Percentiles rank a stretch among this genome's conserved stretches.
Evolutionary conservation across 208 protist genomes (phyloP).

Genomic region (Trypanosoma boissoni): DNA sequence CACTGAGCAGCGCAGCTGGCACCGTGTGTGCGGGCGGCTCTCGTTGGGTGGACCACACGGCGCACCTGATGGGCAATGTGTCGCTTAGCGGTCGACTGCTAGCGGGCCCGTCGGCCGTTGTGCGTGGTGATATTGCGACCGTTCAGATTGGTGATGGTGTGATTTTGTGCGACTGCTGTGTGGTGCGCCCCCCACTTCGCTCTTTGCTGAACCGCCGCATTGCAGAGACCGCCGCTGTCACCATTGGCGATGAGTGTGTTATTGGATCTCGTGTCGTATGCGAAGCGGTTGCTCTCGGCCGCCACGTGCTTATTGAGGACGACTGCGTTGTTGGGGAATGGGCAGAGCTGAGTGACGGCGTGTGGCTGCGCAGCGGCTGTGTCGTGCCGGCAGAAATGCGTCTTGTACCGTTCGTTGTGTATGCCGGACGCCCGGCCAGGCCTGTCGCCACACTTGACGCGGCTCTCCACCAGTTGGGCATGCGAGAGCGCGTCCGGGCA

Average conservation of each 20-base stretch:
- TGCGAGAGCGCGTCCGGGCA: constrained; percentile 40
- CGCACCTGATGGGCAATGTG: constrained; percentile 16
- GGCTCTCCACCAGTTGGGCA: constrained; percentile 34
- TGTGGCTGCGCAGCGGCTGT: constrained; percentile 47
- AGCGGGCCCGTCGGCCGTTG: constrained; percentile 21
- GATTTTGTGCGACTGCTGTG: constrained; percentile 31
- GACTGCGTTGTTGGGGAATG: constrained; percentile 51
- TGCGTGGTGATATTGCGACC: constrained; percentile 36
- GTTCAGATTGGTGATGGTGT: constrained; percentile 33
- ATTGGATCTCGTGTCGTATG: constrained; percentile 54
- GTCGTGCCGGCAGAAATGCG: constrained; percentile 49
- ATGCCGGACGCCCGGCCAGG: constrained; percentile 44
- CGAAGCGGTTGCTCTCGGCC: constrained; percentile 48
- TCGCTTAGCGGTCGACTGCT: neutral
- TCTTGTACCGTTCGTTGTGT: constrained; percentile 58
- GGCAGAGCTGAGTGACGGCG: constrained; percentile 50
- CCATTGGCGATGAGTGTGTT: constrained; percentile 38
- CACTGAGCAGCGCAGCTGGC: neutral
- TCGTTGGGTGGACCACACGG: constrained; percentile 8
- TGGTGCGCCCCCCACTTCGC: constrained; percentile 52
- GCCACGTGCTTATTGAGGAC: constrained; percentile 57
- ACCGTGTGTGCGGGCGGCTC: neutral
- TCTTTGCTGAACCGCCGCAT: constrained; percentile 34
- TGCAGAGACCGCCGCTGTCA: constrained; percentile 30
- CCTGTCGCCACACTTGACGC: constrained; percentile 37